Percentiles rank a stretch among this genome's conserved stretches.
phyloP scores from a whole-genome alignment of 2,329 filamentous ascomycete genomes.

The Trichoderma aggressivum region DNA sequence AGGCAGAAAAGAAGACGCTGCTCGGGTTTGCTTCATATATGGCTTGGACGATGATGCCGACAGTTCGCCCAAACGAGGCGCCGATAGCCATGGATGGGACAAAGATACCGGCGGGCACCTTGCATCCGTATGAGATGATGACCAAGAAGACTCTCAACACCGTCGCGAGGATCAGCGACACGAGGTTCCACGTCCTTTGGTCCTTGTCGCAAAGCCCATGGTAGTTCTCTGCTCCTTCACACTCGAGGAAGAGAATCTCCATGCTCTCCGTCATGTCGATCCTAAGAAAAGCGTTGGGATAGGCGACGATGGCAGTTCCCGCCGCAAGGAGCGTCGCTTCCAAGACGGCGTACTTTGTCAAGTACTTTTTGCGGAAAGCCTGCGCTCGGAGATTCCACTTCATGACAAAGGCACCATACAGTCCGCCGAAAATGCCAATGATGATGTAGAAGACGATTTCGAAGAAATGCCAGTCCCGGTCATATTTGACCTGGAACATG shows the following conservation, averaged over 20 bases:
- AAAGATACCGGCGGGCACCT: conserved; percentile 96
- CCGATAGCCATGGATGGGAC: conserved; percentile 98
- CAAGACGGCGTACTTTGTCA: conserved; percentile 76
- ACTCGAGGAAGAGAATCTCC: conserved; percentile 95
- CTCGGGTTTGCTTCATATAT: conserved; percentile 80
- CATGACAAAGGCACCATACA: conserved; percentile 96
- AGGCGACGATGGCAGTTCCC: conserved; percentile 87
- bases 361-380: conserved; percentile 89
- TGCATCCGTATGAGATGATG: conserved; percentile 95
- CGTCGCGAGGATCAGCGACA: conserved; percentile 76
- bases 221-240: conserved; percentile 83
- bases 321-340: conserved; percentile 83
- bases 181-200: conserved; percentile 72
- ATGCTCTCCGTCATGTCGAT: conserved; percentile 99
- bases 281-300: conserved; percentile 88
- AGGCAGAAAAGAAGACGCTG: conserved; percentile 82
- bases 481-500: conserved; percentile 98
- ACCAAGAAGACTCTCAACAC: conserved; percentile 78
- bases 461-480: conserved; percentile 97
- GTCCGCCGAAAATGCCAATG: conserved; percentile 85
- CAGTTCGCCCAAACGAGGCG: conserved; percentile 84
- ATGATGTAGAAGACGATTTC: conserved; percentile 90
- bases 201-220: conserved; percentile 80
- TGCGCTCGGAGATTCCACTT: conserved; percentile 94
- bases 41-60: conserved; percentile 92